Base-by-base conservation (phyloP, 768 basidiomycete species). In the Mycena galericulata region DNA sequence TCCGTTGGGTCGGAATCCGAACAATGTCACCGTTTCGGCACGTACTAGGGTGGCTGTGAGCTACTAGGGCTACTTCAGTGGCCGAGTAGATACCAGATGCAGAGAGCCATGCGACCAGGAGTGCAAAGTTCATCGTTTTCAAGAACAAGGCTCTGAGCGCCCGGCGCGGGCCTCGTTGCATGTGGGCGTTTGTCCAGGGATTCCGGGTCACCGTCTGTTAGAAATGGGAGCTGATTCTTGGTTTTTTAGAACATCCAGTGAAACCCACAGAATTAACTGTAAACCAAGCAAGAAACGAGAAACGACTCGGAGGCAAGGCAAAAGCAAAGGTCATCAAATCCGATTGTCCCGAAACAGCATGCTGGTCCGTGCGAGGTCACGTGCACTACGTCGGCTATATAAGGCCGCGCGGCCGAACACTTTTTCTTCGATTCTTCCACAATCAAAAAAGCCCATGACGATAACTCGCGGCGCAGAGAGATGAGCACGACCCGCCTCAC, bases 401-500 rank as follows among this genome's bases (percentile, higher is more conserved):
- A 69, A 50, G 27, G 41, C 20, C 1, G 24, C 15, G 62, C 46
- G 38, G 51, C 62, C 43, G 38, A 27, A 51, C 22, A 18, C 1
- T 34, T 54, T 77, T 69, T 73, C 75, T 73, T 77, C 65, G 81
- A 82, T 83, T 80, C 80, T 82, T 83, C 82, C 81, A 81, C 81
- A 81, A 80, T 85, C 82, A 82, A 80, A 79, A 78, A 73, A 81
- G 81, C 81, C 78, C 26, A 81, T 87, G 86, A 87, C 78, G 87
- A 87, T 83, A 86, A 79, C 73, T 72, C 72, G 73, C 78, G 86
- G 86, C 85, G 87, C 87, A 88, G 80, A 79, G 86, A 82, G 84
- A 82, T 86, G 87, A 88, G 87, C 81, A 70, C 73, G 81, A 79
- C 79, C 83, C 81, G 75, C 80, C 73, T 68, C n/a, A n/a, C 71